Conservation (phyloP, 169 alveolate species). For the Besnoitia besnoiti region DNA sequence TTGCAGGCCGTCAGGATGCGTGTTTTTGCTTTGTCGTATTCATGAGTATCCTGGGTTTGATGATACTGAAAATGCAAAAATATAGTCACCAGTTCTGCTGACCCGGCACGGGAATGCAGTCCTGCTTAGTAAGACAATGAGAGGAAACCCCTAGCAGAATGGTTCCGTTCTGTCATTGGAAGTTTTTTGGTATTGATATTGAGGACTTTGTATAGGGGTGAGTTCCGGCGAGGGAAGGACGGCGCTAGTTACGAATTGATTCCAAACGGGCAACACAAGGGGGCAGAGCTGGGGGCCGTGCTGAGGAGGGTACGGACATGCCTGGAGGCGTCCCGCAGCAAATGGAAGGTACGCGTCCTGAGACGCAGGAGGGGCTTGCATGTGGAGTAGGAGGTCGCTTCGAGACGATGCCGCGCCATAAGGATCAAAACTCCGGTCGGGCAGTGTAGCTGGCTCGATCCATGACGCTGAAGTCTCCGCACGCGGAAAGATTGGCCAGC, state of each 20-base stretch:
- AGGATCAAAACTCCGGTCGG: neutral
- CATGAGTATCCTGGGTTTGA: too few relatives aligned
- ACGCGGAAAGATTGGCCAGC: neutral
- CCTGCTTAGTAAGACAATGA: neutral
- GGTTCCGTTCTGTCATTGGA: neutral
- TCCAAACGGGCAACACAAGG: neutral
- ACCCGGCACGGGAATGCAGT: too few relatives aligned
- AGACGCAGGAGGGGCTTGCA: neutral
- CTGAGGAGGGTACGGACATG: neutral
- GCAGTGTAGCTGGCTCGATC: neutral
- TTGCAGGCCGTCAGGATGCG: too few relatives aligned
- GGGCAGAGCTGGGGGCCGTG: neutral
- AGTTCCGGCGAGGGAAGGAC: neutral
- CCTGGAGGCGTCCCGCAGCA: neutral
- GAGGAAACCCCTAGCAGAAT: constrained; percentile 7
- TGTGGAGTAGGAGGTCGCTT: neutral
- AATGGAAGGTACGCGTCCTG: neutral
- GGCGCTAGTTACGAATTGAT: neutral
- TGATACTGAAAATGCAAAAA: too few relatives aligned
- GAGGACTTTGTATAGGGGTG: neutral
- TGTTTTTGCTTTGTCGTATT: too few relatives aligned
- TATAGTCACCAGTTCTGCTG: too few relatives aligned
- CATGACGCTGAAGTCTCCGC: neutral
- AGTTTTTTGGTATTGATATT: neutral
- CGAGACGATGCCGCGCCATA: neutral